Base-by-base conservation (phyloP, 179 eudicot species). In the Camellia oleifera region DNA sequence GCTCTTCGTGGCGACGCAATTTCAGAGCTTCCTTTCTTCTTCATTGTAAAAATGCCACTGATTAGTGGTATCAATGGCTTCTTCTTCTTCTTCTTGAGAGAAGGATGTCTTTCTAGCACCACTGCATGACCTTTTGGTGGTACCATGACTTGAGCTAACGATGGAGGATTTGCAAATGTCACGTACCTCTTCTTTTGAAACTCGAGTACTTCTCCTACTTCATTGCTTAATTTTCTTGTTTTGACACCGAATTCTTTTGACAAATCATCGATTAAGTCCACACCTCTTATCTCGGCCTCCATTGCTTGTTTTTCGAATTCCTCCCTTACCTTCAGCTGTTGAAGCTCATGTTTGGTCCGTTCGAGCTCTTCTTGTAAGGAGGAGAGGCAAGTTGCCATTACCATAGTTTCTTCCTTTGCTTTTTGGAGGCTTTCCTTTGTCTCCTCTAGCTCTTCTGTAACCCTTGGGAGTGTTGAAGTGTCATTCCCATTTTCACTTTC, bases 131-230 rank as follows among this genome's bases (percentile, higher is more conserved):
- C 72, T 18, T 82, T 26, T 26, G 32, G 79, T 12, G 82, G 81
- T 9, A 80, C 54, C 54, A 72, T 76, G 57, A 88, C 85, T 67
- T 82, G 79, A 66, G 89, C 89, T 13, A 84, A 68, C 45, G 92
- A 76, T 17, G 85, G 88, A 58, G 90, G 85, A 75, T 88, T 90
- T 0, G 92, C 93, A 68, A 93, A 95, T 1, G 91, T 88, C 7
- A 93, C 97, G 56, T 88, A 92, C 80, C 89, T 89, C 84, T 87
- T 93, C 88, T 88, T 92, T 20, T 91, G 90, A 13, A 88, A 85
- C 84, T 92, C 93, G 9, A 73, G 32, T 26, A 26, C 32, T 26
- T 26, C 66, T 17, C 58, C 74, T 15, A 60, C 77, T 13, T 71
- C 75, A 4, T 32, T 75, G 2, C 14, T 62, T 61, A 66, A 26